A percentile compares a stretch with the other conserved stretches of the same genome.
phyloP scores from a whole-genome alignment of 2,329 filamentous ascomycete species.

The Fusarium sp. region DNA sequence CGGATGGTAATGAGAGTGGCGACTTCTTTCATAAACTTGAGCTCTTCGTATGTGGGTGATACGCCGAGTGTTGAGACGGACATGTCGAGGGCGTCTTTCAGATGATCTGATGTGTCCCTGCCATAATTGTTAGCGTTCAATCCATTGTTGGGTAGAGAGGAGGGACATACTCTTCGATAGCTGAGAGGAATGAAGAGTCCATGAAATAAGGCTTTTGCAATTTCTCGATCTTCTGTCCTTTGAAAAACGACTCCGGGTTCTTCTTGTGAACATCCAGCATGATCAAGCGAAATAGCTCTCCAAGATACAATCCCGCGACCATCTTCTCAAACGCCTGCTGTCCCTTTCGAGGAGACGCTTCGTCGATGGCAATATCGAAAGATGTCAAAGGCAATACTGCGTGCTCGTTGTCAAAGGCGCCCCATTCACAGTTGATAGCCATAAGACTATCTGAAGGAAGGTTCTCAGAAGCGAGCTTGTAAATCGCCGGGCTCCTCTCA shows the following conservation, averaged over 20 bases:
- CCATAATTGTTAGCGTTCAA: fast-evolving
- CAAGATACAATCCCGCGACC: conserved; percentile 93
- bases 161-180: conserved; percentile 81
- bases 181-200: conserved; percentile 92
- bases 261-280: conserved; percentile 83
- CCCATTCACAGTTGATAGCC: conserved; percentile 98
- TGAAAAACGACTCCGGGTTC: conserved; percentile 49
- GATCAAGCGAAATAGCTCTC: conserved; percentile 91
- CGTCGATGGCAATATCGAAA: conserved; percentile 89
- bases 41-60: conserved; percentile 77
- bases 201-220: conserved; percentile 89
- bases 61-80: conserved; percentile 82
- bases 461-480: conserved; percentile 92
- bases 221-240: conserved; percentile 56
- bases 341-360: conserved; percentile 90
- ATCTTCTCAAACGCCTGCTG: conserved; percentile 98
- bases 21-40: conserved; percentile 87
- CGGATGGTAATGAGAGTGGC: conserved; percentile 97
- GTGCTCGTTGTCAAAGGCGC: conserved; percentile 95
- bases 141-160: fast-evolving
- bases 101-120: conserved; percentile 92
- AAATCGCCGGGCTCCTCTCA: conserved; percentile 89
- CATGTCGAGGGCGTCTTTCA: conserved; percentile 86
- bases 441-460: conserved; percentile 81
- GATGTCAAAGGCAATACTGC: conserved; percentile 86